These are phyloP conservation scores for Thalassiosira mediterranea DNA, from an alignment of 352 stramenopile genomes.

Conservation along the genomic window DNA sequence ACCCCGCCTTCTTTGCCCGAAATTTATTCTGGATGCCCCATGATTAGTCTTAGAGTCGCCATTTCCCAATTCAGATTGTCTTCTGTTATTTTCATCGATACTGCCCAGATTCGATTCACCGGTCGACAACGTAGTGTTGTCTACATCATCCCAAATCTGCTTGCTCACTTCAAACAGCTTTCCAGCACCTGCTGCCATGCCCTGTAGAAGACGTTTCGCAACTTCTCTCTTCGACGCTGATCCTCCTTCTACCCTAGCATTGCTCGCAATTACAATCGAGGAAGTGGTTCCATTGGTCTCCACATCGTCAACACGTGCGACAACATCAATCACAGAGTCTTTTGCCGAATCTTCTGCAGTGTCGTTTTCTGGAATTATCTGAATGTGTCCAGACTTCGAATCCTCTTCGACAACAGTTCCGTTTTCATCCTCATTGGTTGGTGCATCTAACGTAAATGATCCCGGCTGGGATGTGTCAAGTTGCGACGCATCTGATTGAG, in stretches of 20 bases:
- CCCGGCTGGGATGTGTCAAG: not conserved
- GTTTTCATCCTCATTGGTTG: conserved; percentile 4
- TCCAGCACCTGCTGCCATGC: not conserved
- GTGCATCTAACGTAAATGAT: not conserved
- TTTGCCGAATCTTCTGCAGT: no score
- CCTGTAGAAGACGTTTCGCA: conserved; percentile 6
- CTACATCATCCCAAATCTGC: conserved; percentile 1
- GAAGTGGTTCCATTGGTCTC: not conserved
- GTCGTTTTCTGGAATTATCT: not conserved
- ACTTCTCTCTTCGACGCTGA: not conserved
- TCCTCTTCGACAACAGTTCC: not conserved
- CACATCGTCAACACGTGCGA: not conserved
- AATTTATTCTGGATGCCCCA: not conserved
- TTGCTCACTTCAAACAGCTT: conserved; percentile 6
- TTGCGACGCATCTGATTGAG: not conserved
- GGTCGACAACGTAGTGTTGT: conserved; percentile 5
- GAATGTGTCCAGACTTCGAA: no score
- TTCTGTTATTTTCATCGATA: not conserved
- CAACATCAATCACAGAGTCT: no score
- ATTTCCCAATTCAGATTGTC: not conserved
- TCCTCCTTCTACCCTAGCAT: no score
- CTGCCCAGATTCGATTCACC: conserved; percentile 8
- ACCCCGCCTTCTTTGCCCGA: conserved; percentile 2
- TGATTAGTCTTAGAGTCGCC: not conserved
- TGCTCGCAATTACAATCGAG: no score